Evolutionary conservation across 257 asterid genomes (phyloP).

Genomic region (Fraxinus excelsior): DNA sequence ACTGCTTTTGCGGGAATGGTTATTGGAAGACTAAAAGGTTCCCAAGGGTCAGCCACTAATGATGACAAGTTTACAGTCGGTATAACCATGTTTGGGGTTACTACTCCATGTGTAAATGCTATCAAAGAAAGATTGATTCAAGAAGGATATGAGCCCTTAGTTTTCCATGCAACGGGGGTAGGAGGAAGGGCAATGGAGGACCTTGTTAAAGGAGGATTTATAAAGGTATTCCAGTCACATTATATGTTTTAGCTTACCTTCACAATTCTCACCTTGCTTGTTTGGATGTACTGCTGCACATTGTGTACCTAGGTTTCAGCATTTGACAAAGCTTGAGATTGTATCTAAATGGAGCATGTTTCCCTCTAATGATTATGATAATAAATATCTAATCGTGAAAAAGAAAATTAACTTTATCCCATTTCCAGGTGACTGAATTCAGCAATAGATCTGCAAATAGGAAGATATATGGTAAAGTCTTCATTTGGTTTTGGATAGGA

Average conservation of each 20-base stretch:
- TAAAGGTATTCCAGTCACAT: conserved; percentile 55
- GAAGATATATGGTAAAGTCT: neutral
- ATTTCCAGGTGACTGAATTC: conserved; percentile 9
- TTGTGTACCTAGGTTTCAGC: conserved; percentile 10
- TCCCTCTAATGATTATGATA: neutral
- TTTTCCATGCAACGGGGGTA: conserved; percentile 96
- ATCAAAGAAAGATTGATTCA: conserved; percentile 75
- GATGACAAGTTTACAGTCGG: conserved; percentile 72
- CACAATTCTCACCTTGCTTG: conserved; percentile 16
- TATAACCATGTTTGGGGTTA: conserved; percentile 94
- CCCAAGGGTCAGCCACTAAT: conserved; percentile 30
- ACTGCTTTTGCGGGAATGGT: conserved; percentile 94
- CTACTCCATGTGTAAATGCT: conserved; percentile 82
- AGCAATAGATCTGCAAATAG: neutral
- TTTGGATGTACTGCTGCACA: conserved; percentile 8
- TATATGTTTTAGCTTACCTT: neutral
- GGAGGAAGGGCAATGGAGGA: conserved; percentile 99
- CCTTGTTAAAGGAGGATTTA: conserved; percentile 83
- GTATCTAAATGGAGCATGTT: neutral
- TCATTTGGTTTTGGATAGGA: neutral
- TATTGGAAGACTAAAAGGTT: conserved; percentile 47
- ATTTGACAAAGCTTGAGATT: conserved; percentile 1
- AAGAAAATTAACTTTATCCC: neutral
- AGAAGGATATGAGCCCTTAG: conserved; percentile 84
- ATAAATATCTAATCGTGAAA: neutral